Percentiles rank a stretch among this genome's conserved stretches.
phyloP scores from a whole-genome alignment of 2,329 filamentous ascomycete genomes.

The Podosphaera leucotricha region DNA sequence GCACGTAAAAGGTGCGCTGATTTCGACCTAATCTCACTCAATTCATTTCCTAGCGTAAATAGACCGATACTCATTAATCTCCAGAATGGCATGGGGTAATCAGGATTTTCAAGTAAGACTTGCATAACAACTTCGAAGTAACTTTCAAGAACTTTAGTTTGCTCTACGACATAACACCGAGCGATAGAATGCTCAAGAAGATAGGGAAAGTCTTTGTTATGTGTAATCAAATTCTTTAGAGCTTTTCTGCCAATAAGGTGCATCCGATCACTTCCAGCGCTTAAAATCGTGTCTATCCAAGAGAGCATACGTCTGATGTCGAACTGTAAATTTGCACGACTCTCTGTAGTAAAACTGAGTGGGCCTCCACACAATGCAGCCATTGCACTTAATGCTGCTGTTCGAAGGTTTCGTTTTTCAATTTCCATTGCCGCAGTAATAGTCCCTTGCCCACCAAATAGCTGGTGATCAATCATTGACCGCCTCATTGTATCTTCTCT shows the following conservation, averaged over 20 bases:
- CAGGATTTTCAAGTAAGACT: constrained; percentile 60
- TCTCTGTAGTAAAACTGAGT: constrained; percentile 70
- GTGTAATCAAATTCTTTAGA: constrained; percentile 66
- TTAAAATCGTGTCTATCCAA: constrained; percentile 93
- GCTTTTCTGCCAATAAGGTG: constrained; percentile 76
- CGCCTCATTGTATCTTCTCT: constrained; percentile 75
- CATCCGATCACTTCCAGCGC: constrained; percentile 71
- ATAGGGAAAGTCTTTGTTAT: constrained; percentile 72
- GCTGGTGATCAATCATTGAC: constrained; percentile 57
- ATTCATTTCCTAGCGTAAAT: constrained; percentile 80
- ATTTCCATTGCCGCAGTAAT: constrained; percentile 85
- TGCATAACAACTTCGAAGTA: constrained; percentile 87
- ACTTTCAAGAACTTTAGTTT: constrained; percentile 67
- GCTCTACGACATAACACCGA: constrained; percentile 67
- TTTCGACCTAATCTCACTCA: constrained; percentile 70
- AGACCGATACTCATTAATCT: constrained; percentile 70
- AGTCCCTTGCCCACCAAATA: constrained; percentile 47
- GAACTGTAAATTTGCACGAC: constrained; percentile 69
- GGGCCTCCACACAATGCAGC: constrained; percentile 72
- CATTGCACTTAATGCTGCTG: constrained; percentile 85
- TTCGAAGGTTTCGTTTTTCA: constrained; percentile 78
- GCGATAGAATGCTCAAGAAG: constrained; percentile 76
- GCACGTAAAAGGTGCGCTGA: constrained; percentile 60
- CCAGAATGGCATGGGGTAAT: constrained; percentile 74
- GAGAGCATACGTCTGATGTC: constrained; percentile 78